Percentiles rank a stretch among this genome's conserved stretches.
phyloP scores from a whole-genome alignment of 1,139 yeast species.

The Sugiyamaella xylanicola region DNA sequence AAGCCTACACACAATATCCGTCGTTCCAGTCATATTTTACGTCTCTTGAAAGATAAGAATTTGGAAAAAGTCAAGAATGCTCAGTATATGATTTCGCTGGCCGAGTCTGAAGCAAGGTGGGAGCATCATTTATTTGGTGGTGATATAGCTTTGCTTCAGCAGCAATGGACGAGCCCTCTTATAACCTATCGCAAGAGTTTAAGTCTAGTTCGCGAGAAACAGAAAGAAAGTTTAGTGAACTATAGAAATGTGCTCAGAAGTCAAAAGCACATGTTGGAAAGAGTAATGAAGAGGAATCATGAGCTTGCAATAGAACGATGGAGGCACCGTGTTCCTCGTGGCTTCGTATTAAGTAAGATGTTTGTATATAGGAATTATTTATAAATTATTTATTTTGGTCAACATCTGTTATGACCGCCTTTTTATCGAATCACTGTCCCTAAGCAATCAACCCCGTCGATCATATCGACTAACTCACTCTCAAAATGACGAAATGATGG shows the following conservation, averaged over 20 bases:
- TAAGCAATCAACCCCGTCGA: slow-evolving; percentile 49
- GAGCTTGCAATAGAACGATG: slow-evolving; percentile 15
- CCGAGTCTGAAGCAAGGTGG: slow-evolving; percentile 27
- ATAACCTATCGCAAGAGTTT: background rate
- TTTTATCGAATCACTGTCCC: slow-evolving; percentile 32
- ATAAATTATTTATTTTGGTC: background rate
- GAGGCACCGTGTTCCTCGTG: slow-evolving; percentile 8
- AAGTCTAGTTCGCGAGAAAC: background rate
- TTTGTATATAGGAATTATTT: background rate
- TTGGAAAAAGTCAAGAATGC: slow-evolving; percentile 8
- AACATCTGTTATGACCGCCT: background rate
- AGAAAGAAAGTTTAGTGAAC: background rate
- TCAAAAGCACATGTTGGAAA: slow-evolving; percentile 16
- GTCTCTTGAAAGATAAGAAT: slow-evolving; percentile 11
- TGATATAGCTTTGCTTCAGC: background rate
- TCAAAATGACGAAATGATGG: slow-evolving; percentile 46
- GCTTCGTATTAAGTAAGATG: background rate
- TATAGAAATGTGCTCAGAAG: slow-evolving; percentile 18
- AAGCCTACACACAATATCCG: slow-evolving; percentile 11
- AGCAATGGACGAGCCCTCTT: slow-evolving; percentile 11
- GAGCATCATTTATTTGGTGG: slow-evolving; percentile 18
- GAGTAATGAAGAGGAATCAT: slow-evolving; percentile 15
- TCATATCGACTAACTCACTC: slow-evolving; percentile 56
- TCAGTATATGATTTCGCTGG: slow-evolving; percentile 20
- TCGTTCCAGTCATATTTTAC: slow-evolving; percentile 19